Conservation (phyloP, 1,284 basidiomycete genomes). For the Paramarasmius palmivorus region DNA sequence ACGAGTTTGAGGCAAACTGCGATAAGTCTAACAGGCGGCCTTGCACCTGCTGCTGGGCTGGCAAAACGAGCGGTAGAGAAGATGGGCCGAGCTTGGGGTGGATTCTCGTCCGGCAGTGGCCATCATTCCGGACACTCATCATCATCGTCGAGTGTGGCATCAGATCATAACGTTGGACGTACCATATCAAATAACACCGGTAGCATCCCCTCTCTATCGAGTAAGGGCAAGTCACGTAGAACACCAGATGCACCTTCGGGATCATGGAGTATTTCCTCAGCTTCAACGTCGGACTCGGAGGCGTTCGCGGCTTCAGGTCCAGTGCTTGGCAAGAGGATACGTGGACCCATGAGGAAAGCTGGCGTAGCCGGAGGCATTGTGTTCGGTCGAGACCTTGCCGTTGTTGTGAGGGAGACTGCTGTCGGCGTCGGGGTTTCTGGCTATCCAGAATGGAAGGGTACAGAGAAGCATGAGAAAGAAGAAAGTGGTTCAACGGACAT, state of each 20-base stretch:
- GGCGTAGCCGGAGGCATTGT: conserved; percentile 52
- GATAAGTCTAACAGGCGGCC: conserved; percentile 66
- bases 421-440: conserved; percentile 26
- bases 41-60: conserved; percentile 69
- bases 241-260: conserved; percentile 61
- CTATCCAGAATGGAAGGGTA: conserved; percentile 16
- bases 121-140: conserved; percentile 39
- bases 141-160: conserved; percentile 36
- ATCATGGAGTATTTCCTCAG: conserved; percentile 54
- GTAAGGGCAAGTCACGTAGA: conserved; percentile 42
- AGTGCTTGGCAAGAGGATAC: conserved; percentile 52
- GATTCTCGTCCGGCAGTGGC: conserved; percentile 44
- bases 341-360: conserved; percentile 48
- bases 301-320: conserved; percentile 45
- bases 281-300: conserved; percentile 56
- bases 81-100: conserved; percentile 64
- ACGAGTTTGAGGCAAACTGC: conserved; percentile 53
- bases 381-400: conserved; percentile 60
- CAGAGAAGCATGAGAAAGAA: conserved; percentile 24
- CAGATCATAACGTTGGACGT: conserved; percentile 33
- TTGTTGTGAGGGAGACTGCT: conserved; percentile 62
- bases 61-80: conserved; percentile 76
- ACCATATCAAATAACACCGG: conserved; percentile 38
- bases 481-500: conserved; percentile 26
- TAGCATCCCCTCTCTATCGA: conserved; percentile 5